A percentile compares a stretch with the other conserved stretches of the same genome.
Conservation (phyloP, 2,329 filamentous ascomycete genomes). For the Drechmeria coniospora region DNA sequence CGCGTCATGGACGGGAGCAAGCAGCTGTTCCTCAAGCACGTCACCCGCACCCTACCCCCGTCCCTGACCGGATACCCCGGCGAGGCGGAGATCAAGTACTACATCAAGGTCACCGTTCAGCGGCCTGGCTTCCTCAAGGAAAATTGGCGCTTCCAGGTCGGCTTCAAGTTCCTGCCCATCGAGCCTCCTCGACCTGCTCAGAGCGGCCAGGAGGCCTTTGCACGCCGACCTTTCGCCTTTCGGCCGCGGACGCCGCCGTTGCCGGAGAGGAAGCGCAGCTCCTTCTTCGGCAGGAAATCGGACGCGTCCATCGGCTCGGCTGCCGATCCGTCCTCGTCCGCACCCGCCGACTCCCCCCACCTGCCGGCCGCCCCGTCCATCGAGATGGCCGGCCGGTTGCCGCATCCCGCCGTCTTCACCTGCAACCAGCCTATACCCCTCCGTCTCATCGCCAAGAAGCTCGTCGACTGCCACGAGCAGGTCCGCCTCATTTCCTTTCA, state of each 20-base stretch:
- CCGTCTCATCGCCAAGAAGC: slow-evolving; percentile 62
- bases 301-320: slow-evolving; percentile 9
- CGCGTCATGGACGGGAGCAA: slow-evolving; percentile 48
- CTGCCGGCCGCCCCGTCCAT: slow-evolving; percentile 42
- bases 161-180: slow-evolving; percentile 82
- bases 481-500: slow-evolving; percentile 68
- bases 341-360: slow-evolving; percentile 14
- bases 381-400: slow-evolving; percentile 64
- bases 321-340: slow-evolving; percentile 9
- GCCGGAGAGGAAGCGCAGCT: slow-evolving; percentile 35
- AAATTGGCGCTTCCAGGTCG: slow-evolving; percentile 55
- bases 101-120: slow-evolving; percentile 86
- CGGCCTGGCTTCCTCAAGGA: slow-evolving; percentile 81
- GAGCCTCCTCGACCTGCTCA: slow-evolving; percentile 63
- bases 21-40: slow-evolving; percentile 51
- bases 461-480: slow-evolving; percentile 51
- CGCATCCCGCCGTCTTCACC: slow-evolving; percentile 75
- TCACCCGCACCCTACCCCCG: slow-evolving; percentile 76
- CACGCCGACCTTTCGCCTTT: slow-evolving; percentile 52
- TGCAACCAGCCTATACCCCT: slow-evolving; percentile 78
- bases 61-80: slow-evolving; percentile 76
- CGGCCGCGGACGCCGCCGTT: slow-evolving; percentile 21
- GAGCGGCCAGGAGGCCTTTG: slow-evolving; percentile 67
- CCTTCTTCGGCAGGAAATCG: slow-evolving; percentile 37
- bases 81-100: slow-evolving; percentile 84